phyloP scores from a whole-genome alignment of 768 basidiomycete genomes.

The Suillus bovinus region DNA sequence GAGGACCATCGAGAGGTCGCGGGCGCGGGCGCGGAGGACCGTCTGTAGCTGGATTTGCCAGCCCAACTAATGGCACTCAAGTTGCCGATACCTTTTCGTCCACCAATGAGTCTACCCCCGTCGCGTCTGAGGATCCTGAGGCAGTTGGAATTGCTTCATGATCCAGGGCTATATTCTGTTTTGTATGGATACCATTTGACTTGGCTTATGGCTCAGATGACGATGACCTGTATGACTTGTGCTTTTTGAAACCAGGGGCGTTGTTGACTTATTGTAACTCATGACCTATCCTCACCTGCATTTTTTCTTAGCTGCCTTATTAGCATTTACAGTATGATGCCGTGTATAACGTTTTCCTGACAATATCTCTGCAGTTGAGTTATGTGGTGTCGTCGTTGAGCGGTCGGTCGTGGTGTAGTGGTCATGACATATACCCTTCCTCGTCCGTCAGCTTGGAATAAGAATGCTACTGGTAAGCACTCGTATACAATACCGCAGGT shows the following conservation, averaged over 20 bases:
- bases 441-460: not conserved
- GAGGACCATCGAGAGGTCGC: constrained; percentile 35
- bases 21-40: constrained; percentile 38
- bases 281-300: constrained; percentile 2
- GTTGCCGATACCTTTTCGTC: not conserved
- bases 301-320: constrained; percentile 1
- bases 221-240: not conserved
- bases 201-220: not conserved
- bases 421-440: not conserved
- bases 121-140: not conserved
- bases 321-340: not conserved
- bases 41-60: not conserved
- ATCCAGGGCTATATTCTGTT: not conserved
- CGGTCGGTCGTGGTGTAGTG: not conserved
- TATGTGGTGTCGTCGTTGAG: not conserved
- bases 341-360: not conserved
- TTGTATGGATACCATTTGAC: constrained; percentile 6
- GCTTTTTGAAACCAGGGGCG: constrained; percentile 6
- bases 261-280: constrained; percentile 10
- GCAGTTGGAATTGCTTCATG: constrained; percentile 7
- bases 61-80: not conserved
- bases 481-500: not conserved
- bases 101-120: not conserved
- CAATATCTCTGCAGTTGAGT: not conserved
- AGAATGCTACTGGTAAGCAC: not conserved